Base-by-base conservation (phyloP, 192 early-diverging fungal genomes). In the Chytriomyces sp. region DNA sequence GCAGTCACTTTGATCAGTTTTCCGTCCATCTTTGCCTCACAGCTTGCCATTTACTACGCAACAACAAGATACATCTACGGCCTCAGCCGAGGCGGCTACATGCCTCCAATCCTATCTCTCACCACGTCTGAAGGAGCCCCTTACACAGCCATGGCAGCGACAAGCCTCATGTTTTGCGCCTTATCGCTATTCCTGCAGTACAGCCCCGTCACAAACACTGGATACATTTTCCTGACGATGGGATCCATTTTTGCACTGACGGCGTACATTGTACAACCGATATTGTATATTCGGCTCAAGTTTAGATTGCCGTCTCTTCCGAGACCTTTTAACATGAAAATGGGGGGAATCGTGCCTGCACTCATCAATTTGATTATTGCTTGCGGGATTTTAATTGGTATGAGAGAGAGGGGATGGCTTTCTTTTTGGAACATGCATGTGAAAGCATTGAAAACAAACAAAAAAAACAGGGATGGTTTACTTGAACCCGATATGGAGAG, bases 241-340 rank as follows among this genome's bases (percentile, higher is more conserved):
- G 72, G 72, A 5, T 64, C 61, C 5, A 74, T 74, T 16, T 74
- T 64, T 64, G 72, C 72, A 2, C 64, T 74, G 47, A 10, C 43
- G 3, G 72, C 72, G 11, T 74, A 74, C 26, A 74, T 74, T 18
- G 10, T 74, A 7, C 45, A 74, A 74, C 72, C 72, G 1, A 59
- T 74, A 13, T 24, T 74, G 16, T 74, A 65, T 11, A 74, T 74
- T 26, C 61, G 48, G 7, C 49, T 74, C n/a, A 24, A 50, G 2
- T 64, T 23, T 0, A 7, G 20, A 9, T 16, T 74, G 64, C 72
- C 72, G 43, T 8, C 23, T 35, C 49, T 74, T 11, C 72, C 72
- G 0, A 44, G 72, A 7, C 61, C 68, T 8, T 69, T 69, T 13
- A 57, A 57, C 53, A 57, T 57, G 53, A 69, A 69, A 26, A n/a